phyloP scores from a whole-genome alignment of 148 eudicot genomes.

The Rhododendron kiyosumense region DNA sequence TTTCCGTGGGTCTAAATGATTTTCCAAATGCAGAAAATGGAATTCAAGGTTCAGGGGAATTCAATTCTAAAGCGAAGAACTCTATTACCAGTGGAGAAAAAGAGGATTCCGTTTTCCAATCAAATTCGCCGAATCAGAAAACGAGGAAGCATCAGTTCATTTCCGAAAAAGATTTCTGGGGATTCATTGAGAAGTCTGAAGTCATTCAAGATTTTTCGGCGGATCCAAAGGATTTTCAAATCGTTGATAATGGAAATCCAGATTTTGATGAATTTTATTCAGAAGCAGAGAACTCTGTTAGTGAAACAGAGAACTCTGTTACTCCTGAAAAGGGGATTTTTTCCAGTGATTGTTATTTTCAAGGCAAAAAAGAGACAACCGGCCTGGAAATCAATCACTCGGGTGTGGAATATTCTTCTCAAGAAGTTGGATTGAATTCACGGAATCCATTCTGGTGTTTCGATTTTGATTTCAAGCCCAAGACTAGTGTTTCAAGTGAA shows the following conservation, averaged over 20 bases:
- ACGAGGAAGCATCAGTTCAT: not conserved
- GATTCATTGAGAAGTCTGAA: not conserved
- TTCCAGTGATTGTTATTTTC: slow-evolving; percentile 5
- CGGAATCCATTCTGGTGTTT: slow-evolving; percentile 11
- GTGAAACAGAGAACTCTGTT: not conserved
- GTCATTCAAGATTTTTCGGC: not conserved
- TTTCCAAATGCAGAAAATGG: not conserved
- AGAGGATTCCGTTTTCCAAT: not conserved
- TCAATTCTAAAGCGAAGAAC: not conserved
- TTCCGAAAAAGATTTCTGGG: not conserved
- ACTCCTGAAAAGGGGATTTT: slow-evolving; percentile 2
- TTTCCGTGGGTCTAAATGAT: slow-evolving; percentile 37
- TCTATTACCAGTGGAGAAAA: not conserved
- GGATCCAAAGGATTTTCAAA: not conserved
- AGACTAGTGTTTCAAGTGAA: slow-evolving; percentile 22
- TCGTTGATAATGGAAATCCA: not conserved
- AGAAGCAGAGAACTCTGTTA: slow-evolving; percentile 13
- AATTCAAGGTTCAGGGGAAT: not conserved
- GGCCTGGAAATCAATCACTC: not conserved
- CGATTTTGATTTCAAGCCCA: slow-evolving; percentile 14
- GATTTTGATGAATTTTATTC: not conserved
- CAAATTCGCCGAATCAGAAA: not conserved
- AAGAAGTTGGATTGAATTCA: slow-evolving; percentile 19
- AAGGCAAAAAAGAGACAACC: slow-evolving; percentile 1
- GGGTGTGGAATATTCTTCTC: slow-evolving; percentile 13